Evolutionary conservation across 805 yeast species (phyloP), one percentile per base, ranked within the genome.

Genomic region (Suhomyces sp.): DNA sequence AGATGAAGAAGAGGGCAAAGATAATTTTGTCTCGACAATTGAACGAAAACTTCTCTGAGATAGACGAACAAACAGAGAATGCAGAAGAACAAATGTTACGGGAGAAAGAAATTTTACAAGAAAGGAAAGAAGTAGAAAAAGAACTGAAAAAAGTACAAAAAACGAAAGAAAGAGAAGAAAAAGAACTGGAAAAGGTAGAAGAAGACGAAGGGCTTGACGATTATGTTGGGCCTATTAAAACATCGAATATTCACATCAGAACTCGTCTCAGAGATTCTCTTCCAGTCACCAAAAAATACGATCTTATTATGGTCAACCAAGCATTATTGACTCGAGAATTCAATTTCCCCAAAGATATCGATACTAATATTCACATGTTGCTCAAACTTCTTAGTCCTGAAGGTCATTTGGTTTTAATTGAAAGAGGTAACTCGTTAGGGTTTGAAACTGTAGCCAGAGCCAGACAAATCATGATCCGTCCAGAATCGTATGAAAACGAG

Each of bases 361-460:
- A 91, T 66, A 75, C 77, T 20, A 84, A 79, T 48, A 60, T 89
- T 8, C 83, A 85, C 55, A 75, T 76, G 53, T 73, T 87, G 31
- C 71, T 91, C 21, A 73, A 77, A 15, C 69, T 87, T 15, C 69
- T 92, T 44, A 79, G 82, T 13, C 97, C 97, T 0, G 81, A 82
- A 9, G 99, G 98, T 0, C 84, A 85, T 53, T 68, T 93, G 10
- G 85, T 91, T 1, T 65, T 94, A 1, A 71, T 92, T 2, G 98
- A 94, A 69, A 77, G 97, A 56, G 99, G 99, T 2, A 88, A 87
- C 51, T 89, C 97, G 0, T 63, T 84, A 29, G 98, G 98, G 0
- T 89, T 89, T 63, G 99, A 94, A 68, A 77, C 83, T 2, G 79
- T 91, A 52, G 96, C 97, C 0, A 76, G 97, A 49, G 97, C 97